Evolutionary conservation across 345 rosid genomes (phyloP).

Genomic region (Aegle marmelos): DNA sequence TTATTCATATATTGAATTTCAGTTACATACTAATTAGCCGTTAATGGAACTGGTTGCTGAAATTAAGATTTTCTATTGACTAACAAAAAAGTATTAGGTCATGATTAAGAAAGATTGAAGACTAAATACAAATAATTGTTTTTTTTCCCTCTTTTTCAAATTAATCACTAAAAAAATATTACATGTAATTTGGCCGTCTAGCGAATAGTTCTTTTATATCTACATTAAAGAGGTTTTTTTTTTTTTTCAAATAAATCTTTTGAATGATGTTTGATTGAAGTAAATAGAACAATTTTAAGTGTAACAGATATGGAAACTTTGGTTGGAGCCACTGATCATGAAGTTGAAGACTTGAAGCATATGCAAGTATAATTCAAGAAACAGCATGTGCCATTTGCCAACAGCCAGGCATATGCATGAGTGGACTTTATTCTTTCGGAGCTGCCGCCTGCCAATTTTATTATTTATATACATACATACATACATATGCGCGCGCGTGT

Average conservation of each 20-base stretch:
- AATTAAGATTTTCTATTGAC: neutral
- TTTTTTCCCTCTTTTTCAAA: neutral
- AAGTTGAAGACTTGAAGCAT: neutral
- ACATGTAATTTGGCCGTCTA: neutral
- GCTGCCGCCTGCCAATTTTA: neutral
- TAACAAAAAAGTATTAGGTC: constrained; percentile 5
- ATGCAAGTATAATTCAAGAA: neutral
- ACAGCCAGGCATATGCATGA: neutral
- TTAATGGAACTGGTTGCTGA: neutral
- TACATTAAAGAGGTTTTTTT: no score
- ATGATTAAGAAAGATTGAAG: constrained; percentile 5
- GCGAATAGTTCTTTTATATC: no score
- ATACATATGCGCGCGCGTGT: no score
- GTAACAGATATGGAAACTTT: no score
- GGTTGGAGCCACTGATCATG: neutral
- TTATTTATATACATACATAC: no score
- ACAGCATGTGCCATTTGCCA: neutral
- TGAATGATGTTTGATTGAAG: no score
- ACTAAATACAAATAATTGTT: neutral
- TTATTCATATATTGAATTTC: neutral
- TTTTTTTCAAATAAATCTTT: no score
- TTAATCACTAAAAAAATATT: neutral
- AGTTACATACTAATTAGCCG: neutral
- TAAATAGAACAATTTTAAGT: no score
- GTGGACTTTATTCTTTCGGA: neutral